Percentiles rank a stretch among this genome's conserved stretches.
Conservation (phyloP, 495 filamentous ascomycete species). For the Astrothelium subdiscretum region DNA sequence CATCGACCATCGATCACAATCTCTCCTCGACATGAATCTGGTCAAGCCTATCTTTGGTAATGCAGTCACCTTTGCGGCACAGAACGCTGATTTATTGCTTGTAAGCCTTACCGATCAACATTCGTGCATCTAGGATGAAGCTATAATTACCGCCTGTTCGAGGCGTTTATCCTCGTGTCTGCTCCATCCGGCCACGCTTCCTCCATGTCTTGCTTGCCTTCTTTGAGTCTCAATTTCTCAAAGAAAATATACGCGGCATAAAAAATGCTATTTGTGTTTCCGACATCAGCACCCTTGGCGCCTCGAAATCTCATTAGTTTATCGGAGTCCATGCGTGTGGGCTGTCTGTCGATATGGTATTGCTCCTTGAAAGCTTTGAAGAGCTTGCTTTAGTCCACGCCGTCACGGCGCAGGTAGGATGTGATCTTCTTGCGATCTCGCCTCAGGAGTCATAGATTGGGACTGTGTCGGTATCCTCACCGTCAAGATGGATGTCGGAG, state of each 20-base stretch:
- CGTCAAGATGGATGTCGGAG: constrained; percentile 7
- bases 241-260: constrained; percentile 47
- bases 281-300: constrained; percentile 35
- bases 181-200: constrained; percentile 23
- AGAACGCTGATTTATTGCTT: neutral
- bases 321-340: constrained; percentile 17
- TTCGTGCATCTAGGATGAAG: too few species aligned
- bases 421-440: constrained; percentile 44
- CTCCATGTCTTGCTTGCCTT: constrained; percentile 47
- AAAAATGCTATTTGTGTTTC: constrained; percentile 34
- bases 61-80: neutral
- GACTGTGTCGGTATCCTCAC: constrained; percentile 25
- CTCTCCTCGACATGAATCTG: neutral
- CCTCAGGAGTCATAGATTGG: constrained; percentile 45
- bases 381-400: constrained; percentile 42
- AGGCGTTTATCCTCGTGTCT: neutral
- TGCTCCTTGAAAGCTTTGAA: constrained; percentile 34
- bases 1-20: too few species aligned
- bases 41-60: neutral
- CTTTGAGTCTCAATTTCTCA: constrained; percentile 46
- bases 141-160: neutral
- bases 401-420: constrained; percentile 35
- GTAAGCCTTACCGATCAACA: neutral
- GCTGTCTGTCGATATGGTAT: constrained; percentile 16
- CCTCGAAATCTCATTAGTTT: constrained; percentile 37